These are phyloP conservation scores for Raphanus sativus DNA, from an alignment of 345 rosid genomes.

Conservation along the genomic window DNA sequence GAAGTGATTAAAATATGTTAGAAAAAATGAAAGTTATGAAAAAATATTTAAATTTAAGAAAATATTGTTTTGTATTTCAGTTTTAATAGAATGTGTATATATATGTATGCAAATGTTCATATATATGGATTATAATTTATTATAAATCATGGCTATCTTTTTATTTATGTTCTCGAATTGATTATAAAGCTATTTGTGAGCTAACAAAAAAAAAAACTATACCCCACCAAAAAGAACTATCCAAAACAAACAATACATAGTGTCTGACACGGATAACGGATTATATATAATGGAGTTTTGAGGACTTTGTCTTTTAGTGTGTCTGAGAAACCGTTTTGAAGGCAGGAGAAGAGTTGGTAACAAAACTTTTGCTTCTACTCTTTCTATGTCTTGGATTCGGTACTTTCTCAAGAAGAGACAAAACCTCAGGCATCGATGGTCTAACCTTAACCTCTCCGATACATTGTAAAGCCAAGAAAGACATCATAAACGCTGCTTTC, in stretches of 20 bases:
- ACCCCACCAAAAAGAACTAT: not conserved
- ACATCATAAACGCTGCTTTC: constrained; percentile 72
- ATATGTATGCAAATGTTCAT: not conserved
- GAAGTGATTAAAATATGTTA: too few relatives aligned
- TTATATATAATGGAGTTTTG: not conserved
- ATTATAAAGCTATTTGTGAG: constrained; percentile 13
- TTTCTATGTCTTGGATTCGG: constrained; percentile 29
- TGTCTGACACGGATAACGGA: not conserved
- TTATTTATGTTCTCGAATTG: not conserved
- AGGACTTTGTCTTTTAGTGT: not conserved
- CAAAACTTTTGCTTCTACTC: constrained; percentile 32
- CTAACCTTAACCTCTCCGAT: constrained; percentile 61
- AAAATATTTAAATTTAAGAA: too few relatives aligned
- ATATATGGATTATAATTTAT: constrained; percentile 11
- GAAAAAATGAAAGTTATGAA: too few relatives aligned
- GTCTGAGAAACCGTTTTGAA: constrained; percentile 29
- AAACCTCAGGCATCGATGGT: constrained; percentile 61
- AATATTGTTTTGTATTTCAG: too few relatives aligned
- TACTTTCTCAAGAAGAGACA: constrained; percentile 51
- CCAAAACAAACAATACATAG: not conserved
- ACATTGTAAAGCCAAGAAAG: constrained; percentile 74
- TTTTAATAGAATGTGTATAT: too few relatives aligned
- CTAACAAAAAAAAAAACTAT: constrained; percentile 15
- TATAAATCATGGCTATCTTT: constrained; percentile 16
- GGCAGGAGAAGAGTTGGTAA: constrained; percentile 14